Percentiles rank a stretch among this genome's conserved stretches.
phyloP scores from a whole-genome alignment of 352 stramenopile genomes.

The Salisapilia sapeloensis region DNA sequence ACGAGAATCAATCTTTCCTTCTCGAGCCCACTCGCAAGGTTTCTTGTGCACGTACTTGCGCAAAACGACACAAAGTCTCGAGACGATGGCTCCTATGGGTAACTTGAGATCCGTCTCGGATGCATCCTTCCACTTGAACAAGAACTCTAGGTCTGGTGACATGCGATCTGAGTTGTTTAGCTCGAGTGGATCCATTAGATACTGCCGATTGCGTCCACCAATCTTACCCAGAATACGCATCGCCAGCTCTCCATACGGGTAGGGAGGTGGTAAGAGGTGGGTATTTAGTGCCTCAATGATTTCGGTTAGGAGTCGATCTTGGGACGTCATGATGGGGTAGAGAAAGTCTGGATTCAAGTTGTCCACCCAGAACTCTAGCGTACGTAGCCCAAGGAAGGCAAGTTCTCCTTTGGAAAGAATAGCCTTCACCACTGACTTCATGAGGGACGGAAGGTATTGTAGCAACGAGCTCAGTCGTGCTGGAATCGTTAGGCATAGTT shows the following conservation, averaged over 20 bases:
- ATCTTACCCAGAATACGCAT: conserved; percentile 97
- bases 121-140: conserved; percentile 20
- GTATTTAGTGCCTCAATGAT: conserved; percentile 92
- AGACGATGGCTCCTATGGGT: too few relatives aligned
- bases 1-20: conserved; percentile 36
- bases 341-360: conserved; percentile 97
- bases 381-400: conserved; percentile 89
- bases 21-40: conserved; percentile 23
- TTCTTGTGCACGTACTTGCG: conserved; percentile 41
- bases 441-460: conserved; percentile 93
- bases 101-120: neutral
- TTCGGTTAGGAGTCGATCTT: conserved; percentile 80
- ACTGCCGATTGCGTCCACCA: conserved; percentile 84
- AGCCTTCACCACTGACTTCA: conserved; percentile 89
- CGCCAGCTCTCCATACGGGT: conserved; percentile 91
- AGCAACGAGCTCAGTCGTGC: conserved; percentile 89
- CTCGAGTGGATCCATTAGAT: conserved; percentile 71
- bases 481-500: conserved; percentile 94
- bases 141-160: conserved; percentile 26
- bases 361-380: conserved; percentile 98
- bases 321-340: conserved; percentile 86
- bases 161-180: conserved; percentile 31
- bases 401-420: conserved; percentile 91
- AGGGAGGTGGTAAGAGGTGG: conserved; percentile 92
- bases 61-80: too few relatives aligned